Conservation (phyloP, 2,329 filamentous ascomycete species). For the Colletotrichum gloeosporioides region DNA sequence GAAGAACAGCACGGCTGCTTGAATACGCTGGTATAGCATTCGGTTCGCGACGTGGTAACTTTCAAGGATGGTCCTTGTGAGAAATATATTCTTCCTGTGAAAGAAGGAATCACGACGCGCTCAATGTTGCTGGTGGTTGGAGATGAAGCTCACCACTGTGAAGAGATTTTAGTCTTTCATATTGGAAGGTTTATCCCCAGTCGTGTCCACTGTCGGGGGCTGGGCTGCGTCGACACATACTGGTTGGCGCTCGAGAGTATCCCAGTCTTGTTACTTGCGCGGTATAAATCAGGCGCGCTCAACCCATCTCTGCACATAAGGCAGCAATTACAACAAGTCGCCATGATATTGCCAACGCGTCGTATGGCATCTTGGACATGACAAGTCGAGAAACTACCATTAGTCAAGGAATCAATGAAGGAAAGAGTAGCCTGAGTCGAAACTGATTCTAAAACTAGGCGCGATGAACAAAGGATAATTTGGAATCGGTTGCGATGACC, state of each 20-base stretch:
- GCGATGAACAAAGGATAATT: not conserved
- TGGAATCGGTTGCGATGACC: no score
- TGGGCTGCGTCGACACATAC: rapidly evolving
- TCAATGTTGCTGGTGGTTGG: not conserved
- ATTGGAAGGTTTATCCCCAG: not conserved
- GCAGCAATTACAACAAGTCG: not conserved
- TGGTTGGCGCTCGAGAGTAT: not conserved
- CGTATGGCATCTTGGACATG: not conserved
- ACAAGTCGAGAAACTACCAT: not conserved
- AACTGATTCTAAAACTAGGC: rapidly evolving
- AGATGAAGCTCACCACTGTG: not conserved
- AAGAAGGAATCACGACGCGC: no score
- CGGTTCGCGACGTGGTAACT: not conserved
- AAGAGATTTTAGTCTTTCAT: not conserved
- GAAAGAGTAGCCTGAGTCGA: not conserved
- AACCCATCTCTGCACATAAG: not conserved
- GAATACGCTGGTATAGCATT: not conserved
- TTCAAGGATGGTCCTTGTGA: not conserved
- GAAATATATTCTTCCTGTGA: not conserved
- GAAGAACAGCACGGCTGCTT: not conserved
- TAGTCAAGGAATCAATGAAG: not conserved
- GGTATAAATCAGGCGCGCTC: not conserved
- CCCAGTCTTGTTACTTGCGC: not conserved
- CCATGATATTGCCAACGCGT: not conserved
- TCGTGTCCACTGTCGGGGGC: not conserved